phyloP scores from a whole-genome alignment of 257 asterid genomes.

The Voacanga thouarsii region DNA sequence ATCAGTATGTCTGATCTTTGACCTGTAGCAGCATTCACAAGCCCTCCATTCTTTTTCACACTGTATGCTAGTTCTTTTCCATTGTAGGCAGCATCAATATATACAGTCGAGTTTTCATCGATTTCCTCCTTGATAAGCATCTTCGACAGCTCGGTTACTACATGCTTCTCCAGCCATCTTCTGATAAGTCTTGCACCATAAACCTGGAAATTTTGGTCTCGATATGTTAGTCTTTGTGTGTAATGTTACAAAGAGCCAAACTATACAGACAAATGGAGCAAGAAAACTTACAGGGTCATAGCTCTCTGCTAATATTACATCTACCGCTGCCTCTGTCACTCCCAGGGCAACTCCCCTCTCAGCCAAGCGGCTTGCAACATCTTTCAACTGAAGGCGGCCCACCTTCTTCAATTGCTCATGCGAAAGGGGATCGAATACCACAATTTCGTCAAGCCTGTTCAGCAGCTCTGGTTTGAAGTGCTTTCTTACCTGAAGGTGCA shows the following conservation, averaged over 20 bases:
- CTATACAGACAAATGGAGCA: neutral
- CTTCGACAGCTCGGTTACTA: conserved; percentile 77
- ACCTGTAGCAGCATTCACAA: conserved; percentile 72
- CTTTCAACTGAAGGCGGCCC: conserved; percentile 75
- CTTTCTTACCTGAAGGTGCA: conserved; percentile 52
- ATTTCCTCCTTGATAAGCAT: conserved; percentile 82
- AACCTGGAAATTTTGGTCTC: conserved; percentile 24
- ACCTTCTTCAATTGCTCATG: conserved; percentile 79
- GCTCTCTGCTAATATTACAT: conserved; percentile 67
- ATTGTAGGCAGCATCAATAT: conserved; percentile 45
- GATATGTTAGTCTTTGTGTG: neutral
- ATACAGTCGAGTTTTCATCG: conserved; percentile 81
- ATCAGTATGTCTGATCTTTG: conserved; percentile 70
- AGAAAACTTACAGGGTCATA: conserved; percentile 70
- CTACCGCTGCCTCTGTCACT: conserved; percentile 67
- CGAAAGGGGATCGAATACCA: conserved; percentile 84
- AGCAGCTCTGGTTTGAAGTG: conserved; percentile 92
- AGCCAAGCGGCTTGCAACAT: conserved; percentile 75
- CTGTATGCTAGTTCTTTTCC: conserved; percentile 45
- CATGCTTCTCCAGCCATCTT: conserved; percentile 88
- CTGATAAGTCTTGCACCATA: conserved; percentile 92
- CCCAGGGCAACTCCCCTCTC: conserved; percentile 89
- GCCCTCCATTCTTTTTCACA: conserved; percentile 84
- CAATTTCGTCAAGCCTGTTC: conserved; percentile 81
- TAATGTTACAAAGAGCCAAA: neutral